Evolutionary conservation across 176 grass and related monocot species (phyloP), one percentile per base, ranked within the genome.

Genomic region (Puccinellia tenuiflora): DNA sequence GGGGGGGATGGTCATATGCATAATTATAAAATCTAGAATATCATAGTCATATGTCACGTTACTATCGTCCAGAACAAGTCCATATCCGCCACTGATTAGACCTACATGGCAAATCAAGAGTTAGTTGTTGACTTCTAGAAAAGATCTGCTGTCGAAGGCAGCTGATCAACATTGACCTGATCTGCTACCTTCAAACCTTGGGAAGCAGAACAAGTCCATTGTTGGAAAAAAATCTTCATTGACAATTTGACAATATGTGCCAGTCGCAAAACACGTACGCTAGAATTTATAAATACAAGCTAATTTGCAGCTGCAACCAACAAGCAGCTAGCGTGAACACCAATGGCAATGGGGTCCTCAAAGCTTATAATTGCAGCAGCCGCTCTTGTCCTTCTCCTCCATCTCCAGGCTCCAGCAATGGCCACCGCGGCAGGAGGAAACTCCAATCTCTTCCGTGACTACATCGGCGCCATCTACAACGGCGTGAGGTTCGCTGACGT

Each of bases 401-500:
- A 82, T 8, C 26, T 68, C 48, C 66, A 82, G 3, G 28, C 47
- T 29, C 38, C 28, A 16, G 28, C 67, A 51, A 31, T 79, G 37
- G 21, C 89, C 61, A 42, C 28, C 0, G 88, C 84, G 7, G 37
- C 65, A 22, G 65, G 1, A 22, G 65, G 51, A 26, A 97, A 94
- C 82, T 93, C 96, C 7, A 85, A 91, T 30, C 87, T 90, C 46
- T 98, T 93, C 84, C 20, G 86, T 0, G 92, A 98, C 17, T 98
- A 98, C 87, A 98, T 98, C 50, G 96, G 96, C 25, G 96, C 91
- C 6, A 21, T 61, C 78, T 91, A 64, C 84, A 77, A 56, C 4
- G 90, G 90, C 3, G 95, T 98, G 14, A 75, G 85, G 79, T 98
- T 98, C 88, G 66, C 64, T 25, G 95, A 98, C 64, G 92, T 98